These are phyloP conservation scores for Raphanus raphanistrum DNA, from an alignment of 345 rosid genomes.

Conservation along the genomic window DNA sequence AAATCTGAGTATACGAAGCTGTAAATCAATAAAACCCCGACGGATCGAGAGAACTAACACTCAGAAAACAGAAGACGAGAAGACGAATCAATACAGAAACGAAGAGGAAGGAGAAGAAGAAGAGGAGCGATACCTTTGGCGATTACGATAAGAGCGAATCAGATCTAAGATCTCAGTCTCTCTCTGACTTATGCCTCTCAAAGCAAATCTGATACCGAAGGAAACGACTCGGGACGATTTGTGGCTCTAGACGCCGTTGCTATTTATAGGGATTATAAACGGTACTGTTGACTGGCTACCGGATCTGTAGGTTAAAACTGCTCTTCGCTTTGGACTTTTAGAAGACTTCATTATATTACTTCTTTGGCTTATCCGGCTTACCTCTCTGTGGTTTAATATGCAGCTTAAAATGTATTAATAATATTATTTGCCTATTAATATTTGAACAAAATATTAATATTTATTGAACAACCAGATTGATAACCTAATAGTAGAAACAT, in stretches of 20 bases:
- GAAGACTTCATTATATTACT: background rate
- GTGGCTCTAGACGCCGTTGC: background rate
- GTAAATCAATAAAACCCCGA: background rate
- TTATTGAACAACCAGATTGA: background rate
- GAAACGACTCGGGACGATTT: conserved; percentile 27
- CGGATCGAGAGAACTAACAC: background rate
- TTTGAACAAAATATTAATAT: no score
- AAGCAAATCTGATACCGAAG: conserved; percentile 14
- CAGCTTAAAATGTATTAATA: background rate
- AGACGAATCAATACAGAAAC: background rate
- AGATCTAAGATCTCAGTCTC: conserved; percentile 27
- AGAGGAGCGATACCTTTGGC: conserved; percentile 25
- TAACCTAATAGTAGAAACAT: background rate
- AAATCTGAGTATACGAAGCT: background rate
- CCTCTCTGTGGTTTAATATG: background rate
- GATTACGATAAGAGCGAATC: background rate
- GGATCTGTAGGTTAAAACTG: conserved; percentile 14
- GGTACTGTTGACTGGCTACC: conserved; percentile 31
- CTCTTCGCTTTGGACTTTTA: background rate
- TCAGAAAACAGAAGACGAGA: background rate
- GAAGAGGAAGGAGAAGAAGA: background rate
- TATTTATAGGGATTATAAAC: conserved; percentile 38
- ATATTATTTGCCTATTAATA: no score
- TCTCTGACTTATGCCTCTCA: background rate
- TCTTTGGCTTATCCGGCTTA: conserved; percentile 26